These are phyloP conservation scores for Diaporthe citriasiana DNA, from an alignment of 2,329 filamentous ascomycete genomes.

Conservation along the genomic window DNA sequence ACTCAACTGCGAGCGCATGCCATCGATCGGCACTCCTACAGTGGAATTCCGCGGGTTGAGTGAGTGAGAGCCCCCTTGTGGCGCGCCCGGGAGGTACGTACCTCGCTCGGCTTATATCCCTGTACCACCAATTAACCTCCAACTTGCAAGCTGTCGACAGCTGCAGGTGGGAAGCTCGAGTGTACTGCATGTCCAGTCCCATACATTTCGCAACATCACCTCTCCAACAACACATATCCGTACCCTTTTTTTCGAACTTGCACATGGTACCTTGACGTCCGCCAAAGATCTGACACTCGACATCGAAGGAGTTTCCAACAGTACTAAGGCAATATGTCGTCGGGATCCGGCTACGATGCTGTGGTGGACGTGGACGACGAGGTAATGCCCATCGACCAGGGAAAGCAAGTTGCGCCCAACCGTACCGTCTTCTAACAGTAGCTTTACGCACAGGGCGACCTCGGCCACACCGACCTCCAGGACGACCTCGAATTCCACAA, in stretches of 20 bases:
- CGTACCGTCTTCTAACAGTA: conserved; percentile 34
- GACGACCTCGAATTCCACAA: conserved; percentile 99
- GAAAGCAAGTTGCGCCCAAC: background rate
- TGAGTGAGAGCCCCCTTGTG: background rate
- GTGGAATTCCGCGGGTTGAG: background rate
- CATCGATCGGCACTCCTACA: background rate
- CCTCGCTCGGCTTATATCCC: conserved; percentile 36
- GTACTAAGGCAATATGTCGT: conserved; percentile 69
- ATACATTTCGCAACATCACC: conserved; percentile 47
- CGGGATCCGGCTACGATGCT: conserved; percentile 93
- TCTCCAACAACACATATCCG: background rate
- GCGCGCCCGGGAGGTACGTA: conserved; percentile 19
- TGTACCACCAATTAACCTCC: conserved; percentile 28
- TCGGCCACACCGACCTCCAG: conserved; percentile 97
- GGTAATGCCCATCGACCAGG: conserved; percentile 63
- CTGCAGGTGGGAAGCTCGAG: conserved; percentile 21
- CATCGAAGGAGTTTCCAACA: background rate
- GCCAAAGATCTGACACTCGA: background rate
- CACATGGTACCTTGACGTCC: background rate
- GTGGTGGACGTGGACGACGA: conserved; percentile 98
- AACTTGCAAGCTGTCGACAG: conserved; percentile 35
- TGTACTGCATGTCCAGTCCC: conserved; percentile 22
- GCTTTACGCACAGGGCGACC: conserved; percentile 78
- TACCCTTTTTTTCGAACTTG: background rate
- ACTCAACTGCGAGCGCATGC: background rate